phyloP scores from a whole-genome alignment of 2,329 filamentous ascomycete genomes.

The Aspergillus ustus region DNA sequence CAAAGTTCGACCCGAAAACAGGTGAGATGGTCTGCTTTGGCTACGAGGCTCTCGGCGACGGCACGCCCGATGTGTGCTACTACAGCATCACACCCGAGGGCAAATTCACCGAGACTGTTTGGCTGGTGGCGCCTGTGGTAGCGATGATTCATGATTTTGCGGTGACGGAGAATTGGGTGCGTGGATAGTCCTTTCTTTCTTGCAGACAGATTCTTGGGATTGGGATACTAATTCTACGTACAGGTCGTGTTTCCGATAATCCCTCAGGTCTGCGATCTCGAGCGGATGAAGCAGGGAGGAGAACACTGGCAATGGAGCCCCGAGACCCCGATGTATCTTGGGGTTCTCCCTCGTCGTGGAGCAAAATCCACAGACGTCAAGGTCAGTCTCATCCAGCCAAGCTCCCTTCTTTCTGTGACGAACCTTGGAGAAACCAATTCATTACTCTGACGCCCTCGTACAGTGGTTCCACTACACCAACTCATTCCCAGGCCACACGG shows the following conservation, averaged over 20 bases:
- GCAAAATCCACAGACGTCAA: conserved; percentile 39
- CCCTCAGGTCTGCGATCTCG: conserved; percentile 40
- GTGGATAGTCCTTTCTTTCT: not conserved
- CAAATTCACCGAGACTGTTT: conserved; percentile 36
- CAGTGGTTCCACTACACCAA: conserved; percentile 45
- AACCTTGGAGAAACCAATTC: not conserved
- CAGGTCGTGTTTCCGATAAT: conserved; percentile 45
- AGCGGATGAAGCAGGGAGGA: conserved; percentile 44
- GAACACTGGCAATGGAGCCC: conserved; percentile 49
- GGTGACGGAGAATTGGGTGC: conserved; percentile 45
- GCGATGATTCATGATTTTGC: conserved; percentile 52
- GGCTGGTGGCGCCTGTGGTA: conserved; percentile 41
- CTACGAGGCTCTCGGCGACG: conserved; percentile 50
- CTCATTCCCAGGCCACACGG: conserved; percentile 43
- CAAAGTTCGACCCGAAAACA: conserved; percentile 56
- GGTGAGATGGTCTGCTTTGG: conserved; percentile 59
- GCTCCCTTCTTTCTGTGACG: not conserved
- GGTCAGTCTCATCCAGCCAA: conserved; percentile 16
- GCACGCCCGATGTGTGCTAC: conserved; percentile 45
- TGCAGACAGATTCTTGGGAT: too few species aligned
- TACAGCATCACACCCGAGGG: conserved; percentile 38
- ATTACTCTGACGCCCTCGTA: too few species aligned
- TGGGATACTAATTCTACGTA: not conserved
- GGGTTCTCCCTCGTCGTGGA: conserved; percentile 31
- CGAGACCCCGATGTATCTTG: conserved; percentile 34